Evolutionary conservation across 2,329 filamentous ascomycete genomes (phyloP), one percentile per base, ranked within the genome.

Genomic region (Cercospora brassicicola): DNA sequence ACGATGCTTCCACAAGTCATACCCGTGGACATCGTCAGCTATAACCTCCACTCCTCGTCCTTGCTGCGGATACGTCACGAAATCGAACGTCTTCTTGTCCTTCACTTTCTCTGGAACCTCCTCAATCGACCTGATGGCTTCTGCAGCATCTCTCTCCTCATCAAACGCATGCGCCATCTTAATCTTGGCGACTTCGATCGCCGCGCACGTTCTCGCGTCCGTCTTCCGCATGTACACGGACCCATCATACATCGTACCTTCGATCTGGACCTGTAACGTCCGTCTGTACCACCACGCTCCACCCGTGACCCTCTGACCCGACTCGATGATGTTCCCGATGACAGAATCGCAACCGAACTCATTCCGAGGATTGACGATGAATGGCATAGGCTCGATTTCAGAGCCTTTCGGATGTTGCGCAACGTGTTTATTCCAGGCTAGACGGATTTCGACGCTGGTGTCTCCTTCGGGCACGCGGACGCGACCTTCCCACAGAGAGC

Each of bases 401-500:
- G 30, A 36, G 30, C 20, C 8, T 6, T 13, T 9, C 2, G 13
- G 31, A 51, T 30, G 23, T 5, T 18, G 26, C n/a, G 1, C 42
- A 1, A 30, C 26, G 42, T 62, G 42, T 23, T 18, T 10, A 23
- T 48, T 51, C 59, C 59, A 62, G 59, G 59, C 59, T 62, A 23
- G 31, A 18, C 42, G 59, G 15, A 62, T 51, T 9, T 62, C 59
- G 18, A 20, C 33, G n/a, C 26, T 31, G 20, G 28, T 23, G 4
- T 51, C 39, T 6, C 18, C 15, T 30, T 30, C 59, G 9, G 59
- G 59, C 23, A 42, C 62, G 13, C 64, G 57, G 39, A 65, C 62
- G 80, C 79, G 77, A 77, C 51, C 62, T 60, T 53, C 74, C 79
- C 18, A 71, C 67, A 23, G 75, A 75, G 48, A 73, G 81, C 59